These are phyloP conservation scores for Erodium moschatum DNA, from an alignment of 441 rosid species.

Conservation along the genomic window DNA sequence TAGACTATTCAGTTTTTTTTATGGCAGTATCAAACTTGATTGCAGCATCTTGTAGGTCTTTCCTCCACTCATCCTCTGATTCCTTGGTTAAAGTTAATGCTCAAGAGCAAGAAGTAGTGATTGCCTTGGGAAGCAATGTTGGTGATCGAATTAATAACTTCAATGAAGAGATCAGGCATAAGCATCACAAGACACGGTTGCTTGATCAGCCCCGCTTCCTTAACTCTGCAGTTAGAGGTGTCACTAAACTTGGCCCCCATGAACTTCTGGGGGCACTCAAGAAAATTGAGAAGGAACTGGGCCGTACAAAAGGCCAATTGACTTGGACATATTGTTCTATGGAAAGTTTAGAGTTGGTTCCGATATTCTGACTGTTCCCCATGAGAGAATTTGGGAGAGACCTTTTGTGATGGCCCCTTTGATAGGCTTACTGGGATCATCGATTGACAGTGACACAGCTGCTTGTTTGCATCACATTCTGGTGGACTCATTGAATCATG, in stretches of 20 bases:
- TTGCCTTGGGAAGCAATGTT: slow-evolving; percentile 88
- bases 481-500: slow-evolving; percentile 56
- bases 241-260: slow-evolving; percentile 73
- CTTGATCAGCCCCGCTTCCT: slow-evolving; percentile 75
- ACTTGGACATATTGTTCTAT: slow-evolving; percentile 80
- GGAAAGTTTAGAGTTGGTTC: slow-evolving; percentile 58
- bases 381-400: slow-evolving; percentile 85
- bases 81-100: slow-evolving; percentile 43
- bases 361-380: slow-evolving; percentile 56
- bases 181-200: slow-evolving; percentile 60
- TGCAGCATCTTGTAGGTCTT: slow-evolving; percentile 35
- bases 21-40: slow-evolving; percentile 11
- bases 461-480: slow-evolving; percentile 35
- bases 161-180: slow-evolving; percentile 60
- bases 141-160: slow-evolving; percentile 63
- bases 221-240: slow-evolving; percentile 79
- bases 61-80: slow-evolving; percentile 34
- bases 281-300: slow-evolving; percentile 70
- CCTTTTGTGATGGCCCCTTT: slow-evolving; percentile 88
- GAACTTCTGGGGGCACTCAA: slow-evolving; percentile 67
- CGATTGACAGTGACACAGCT: slow-evolving; percentile 55
- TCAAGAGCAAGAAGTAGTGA: slow-evolving; percentile 68
- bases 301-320: slow-evolving; percentile 69
- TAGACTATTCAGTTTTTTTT: background rate
- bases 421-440: slow-evolving; percentile 64